phyloP scores from a whole-genome alignment of 2,329 filamentous ascomycete genomes.

The Pyricularia pennisetigena region DNA sequence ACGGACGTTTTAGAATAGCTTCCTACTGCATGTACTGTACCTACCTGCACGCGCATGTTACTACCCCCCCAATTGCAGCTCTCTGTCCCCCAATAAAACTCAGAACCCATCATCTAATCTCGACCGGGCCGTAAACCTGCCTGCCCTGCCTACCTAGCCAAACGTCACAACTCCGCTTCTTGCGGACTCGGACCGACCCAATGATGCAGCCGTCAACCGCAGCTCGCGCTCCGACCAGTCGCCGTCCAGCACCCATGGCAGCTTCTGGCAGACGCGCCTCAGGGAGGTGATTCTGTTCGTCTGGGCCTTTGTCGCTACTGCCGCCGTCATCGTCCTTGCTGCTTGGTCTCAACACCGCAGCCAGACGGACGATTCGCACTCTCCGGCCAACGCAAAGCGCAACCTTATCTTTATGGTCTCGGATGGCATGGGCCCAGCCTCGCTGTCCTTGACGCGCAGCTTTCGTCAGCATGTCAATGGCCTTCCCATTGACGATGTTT shows the following conservation, averaged over 20 bases:
- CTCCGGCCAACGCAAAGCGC: constrained; percentile 68
- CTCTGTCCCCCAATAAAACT: not conserved
- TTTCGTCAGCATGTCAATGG: constrained; percentile 71
- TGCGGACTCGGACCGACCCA: constrained; percentile 18
- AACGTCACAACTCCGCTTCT: constrained; percentile 35
- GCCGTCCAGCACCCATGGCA: constrained; percentile 1
- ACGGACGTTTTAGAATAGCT: not conserved
- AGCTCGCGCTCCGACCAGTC: constrained; percentile 14
- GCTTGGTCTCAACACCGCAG: constrained; percentile 68
- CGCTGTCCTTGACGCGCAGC: constrained; percentile 74
- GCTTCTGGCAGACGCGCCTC: constrained; percentile 27
- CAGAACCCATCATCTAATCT: not conserved
- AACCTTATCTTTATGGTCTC: constrained; percentile 99
- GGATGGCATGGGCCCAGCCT: constrained; percentile 95
- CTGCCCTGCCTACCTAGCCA: constrained; percentile 14
- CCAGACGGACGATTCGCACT: constrained; percentile 29
- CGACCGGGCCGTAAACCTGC: not conserved
- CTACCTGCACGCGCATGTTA: not conserved
- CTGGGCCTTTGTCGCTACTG: constrained; percentile 77
- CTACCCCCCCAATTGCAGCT: not conserved
- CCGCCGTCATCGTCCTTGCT: constrained; percentile 67
- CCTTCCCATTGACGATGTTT: constrained; percentile 63
- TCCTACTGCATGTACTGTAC: not conserved
- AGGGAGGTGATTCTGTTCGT: constrained; percentile 68
- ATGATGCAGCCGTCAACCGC: constrained; percentile 12